A percentile compares a stretch with the other conserved stretches of the same genome.
phyloP scores from a whole-genome alignment of 495 filamentous ascomycete species.

The Daldinia childiae region DNA sequence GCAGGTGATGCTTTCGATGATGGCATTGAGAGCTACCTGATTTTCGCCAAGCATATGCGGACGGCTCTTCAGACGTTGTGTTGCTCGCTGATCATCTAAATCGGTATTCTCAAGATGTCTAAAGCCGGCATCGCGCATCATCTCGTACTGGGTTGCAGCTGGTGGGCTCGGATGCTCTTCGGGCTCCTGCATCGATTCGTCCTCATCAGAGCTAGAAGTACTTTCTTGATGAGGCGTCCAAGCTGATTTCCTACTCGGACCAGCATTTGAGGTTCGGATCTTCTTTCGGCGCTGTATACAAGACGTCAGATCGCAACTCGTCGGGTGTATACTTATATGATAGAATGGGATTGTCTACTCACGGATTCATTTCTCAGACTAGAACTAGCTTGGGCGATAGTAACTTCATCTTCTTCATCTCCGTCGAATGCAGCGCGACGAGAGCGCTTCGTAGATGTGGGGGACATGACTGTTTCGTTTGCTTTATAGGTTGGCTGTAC shows the following conservation, averaged over 20 bases:
- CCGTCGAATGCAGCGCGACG: slow-evolving; percentile 48
- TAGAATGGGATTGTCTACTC: slow-evolving; percentile 29
- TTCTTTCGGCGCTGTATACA: slow-evolving; percentile 54
- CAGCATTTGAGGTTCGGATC: slow-evolving; percentile 51
- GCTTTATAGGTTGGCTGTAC: background rate
- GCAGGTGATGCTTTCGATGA: slow-evolving; percentile 83
- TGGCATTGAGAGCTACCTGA: slow-evolving; percentile 79
- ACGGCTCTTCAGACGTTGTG: slow-evolving; percentile 72
- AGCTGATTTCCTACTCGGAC: slow-evolving; percentile 36
- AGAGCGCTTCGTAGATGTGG: slow-evolving; percentile 61
- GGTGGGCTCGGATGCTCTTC: slow-evolving; percentile 42
- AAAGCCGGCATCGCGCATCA: slow-evolving; percentile 61
- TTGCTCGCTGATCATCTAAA: slow-evolving; percentile 70
- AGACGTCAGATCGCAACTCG: slow-evolving; percentile 20
- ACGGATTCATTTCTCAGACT: slow-evolving; percentile 58
- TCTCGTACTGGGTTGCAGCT: slow-evolving; percentile 61
- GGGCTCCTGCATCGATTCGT: slow-evolving; percentile 41
- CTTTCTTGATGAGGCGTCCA: slow-evolving; percentile 44
- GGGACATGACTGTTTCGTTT: slow-evolving; percentile 33
- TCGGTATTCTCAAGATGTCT: slow-evolving; percentile 64
- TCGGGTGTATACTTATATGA: background rate
- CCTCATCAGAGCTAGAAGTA: slow-evolving; percentile 40
- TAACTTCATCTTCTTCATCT: slow-evolving; percentile 56
- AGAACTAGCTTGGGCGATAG: slow-evolving; percentile 57
- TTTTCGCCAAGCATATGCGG: slow-evolving; percentile 68